Base-by-base conservation (phyloP, 225 moss, liverwort and hornwort species). In the Lunularia cruciata region DNA sequence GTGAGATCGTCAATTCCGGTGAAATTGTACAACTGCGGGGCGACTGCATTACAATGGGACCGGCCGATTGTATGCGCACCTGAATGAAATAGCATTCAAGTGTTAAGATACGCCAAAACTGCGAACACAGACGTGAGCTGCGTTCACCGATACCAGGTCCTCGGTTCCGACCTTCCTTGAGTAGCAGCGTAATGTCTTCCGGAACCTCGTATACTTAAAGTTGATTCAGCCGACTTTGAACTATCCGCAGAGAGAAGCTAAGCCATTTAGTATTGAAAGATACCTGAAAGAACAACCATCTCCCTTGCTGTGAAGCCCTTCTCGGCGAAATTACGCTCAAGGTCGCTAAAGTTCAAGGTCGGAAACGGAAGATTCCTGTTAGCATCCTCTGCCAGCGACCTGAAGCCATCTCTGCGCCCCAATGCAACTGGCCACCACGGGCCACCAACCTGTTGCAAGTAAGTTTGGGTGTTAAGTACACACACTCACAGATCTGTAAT, bases 1-100 rank as follows among this genome's bases (percentile, higher is more conserved):
- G 64, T 20, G 4, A 18, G 43, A 4, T 37, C 54, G 9, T 70
- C 31, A 13, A 57, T 45, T 6, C 70, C 70, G 3, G 28, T 57
- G 45, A 57, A 70, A 14, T 62, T 46, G 73, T 78, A 81, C 55
- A 85, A 63, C 25, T 78, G 85, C 37, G 18, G 16, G 0, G 10
- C 7, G 34, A 82, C 8, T 0, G 39, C 12, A 11, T 16, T 20
- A 48, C 85, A 85, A 27, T 79, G 70, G 6, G 69, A 61, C 8
- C 68, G 69, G 16, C 81, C 85, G 25, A 81, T 73, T 0, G 85
- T 81, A 57, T 85, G 85, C 18, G 46, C 78, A 66, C 85, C 85
- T 78, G 56, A 40, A 6, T 40, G 40, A 40, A 40, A 40, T 40
- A 6, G 13, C 8, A 40, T 6, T 40, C 13, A 13, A 40, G 8